Conservation (phyloP, 108 stramenopile species). For the Schizochytrium sp. region DNA sequence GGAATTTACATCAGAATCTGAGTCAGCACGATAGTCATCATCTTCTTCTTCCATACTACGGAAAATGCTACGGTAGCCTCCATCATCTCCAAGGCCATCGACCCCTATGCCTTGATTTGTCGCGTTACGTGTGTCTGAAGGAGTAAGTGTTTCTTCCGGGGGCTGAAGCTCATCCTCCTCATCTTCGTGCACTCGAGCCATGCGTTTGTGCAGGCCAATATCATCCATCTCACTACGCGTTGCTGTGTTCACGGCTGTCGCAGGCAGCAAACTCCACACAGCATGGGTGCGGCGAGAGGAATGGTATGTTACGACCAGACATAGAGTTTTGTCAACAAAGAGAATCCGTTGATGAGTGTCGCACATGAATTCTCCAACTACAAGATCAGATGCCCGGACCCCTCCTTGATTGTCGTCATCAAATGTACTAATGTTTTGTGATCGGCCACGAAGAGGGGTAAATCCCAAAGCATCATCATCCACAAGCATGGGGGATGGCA, state of each 20-base stretch:
- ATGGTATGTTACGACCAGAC: constrained; percentile 33
- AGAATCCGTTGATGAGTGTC: constrained; percentile 13
- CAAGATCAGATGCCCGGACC: not conserved
- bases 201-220: not conserved
- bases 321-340: constrained; percentile 44
- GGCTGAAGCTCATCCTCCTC: not conserved
- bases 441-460: not conserved
- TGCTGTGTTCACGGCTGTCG: constrained; percentile 20
- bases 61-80: not conserved
- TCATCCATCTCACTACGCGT: not conserved
- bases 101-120: no score
- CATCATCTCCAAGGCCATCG: no score
- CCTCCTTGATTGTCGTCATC: constrained; percentile 20
- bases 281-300: not conserved
- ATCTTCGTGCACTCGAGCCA: not conserved
- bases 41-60: not conserved
- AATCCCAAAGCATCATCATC: not conserved
- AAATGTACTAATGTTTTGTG: no score
- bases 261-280: constrained; percentile 35
- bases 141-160: not conserved
- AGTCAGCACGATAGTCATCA: not conserved
- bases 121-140: no score
- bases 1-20: constrained; percentile 6
- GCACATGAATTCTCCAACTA: constrained; percentile 55
- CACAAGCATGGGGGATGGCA: not conserved